Conservation (phyloP, 345 rosid genomes). For the Atalantia buxifolia region DNA sequence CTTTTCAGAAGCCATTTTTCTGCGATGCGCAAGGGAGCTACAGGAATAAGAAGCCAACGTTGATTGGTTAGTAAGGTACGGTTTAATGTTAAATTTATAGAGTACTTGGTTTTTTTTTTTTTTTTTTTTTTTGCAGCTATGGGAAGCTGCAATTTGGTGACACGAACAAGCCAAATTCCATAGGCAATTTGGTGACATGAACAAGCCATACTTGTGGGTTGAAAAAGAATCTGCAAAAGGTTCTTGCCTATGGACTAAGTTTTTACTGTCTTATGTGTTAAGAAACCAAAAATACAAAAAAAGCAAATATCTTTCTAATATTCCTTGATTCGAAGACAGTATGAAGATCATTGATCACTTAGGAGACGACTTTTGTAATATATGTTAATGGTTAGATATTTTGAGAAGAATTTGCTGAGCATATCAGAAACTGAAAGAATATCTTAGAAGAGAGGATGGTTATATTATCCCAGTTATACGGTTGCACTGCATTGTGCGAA, state of each 20-base stretch:
- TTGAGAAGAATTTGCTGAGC: background rate
- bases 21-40: background rate
- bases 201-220: background rate
- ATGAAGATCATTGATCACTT: background rate
- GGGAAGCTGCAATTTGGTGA: conserved; percentile 12
- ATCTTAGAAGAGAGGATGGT: background rate
- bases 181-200: background rate
- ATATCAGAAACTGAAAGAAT: background rate
- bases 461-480: background rate
- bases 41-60: background rate
- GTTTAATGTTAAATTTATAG: conserved; percentile 1
- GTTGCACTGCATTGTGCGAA: background rate
- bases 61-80: conserved; percentile 2
- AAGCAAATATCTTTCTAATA: background rate
- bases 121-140: background rate
- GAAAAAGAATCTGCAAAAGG: conserved; percentile 13
- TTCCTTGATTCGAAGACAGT: conserved; percentile 5
- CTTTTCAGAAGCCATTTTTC: conserved; percentile 34
- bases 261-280: conserved; percentile 27
- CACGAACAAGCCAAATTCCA: background rate
- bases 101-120: background rate
- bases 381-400: background rate
- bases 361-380: background rate
- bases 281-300: conserved; percentile 27
- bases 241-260: conserved; percentile 34